Base-by-base conservation (phyloP, 495 filamentous ascomycete genomes). In the Schizothecium vesticola region DNA sequence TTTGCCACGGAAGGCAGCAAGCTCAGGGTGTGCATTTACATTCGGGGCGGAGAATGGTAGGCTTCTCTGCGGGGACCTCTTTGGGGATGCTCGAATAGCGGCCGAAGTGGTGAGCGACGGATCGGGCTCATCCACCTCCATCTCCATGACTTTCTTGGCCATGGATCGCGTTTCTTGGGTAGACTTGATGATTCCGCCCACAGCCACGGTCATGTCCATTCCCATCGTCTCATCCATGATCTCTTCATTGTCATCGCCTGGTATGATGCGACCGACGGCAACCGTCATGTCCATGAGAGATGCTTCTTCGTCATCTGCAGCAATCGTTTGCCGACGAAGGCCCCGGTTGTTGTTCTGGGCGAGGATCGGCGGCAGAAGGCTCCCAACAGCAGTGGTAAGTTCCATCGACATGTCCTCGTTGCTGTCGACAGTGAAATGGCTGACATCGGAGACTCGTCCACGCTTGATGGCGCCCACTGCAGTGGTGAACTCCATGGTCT, bases 371-470 rank as follows among this genome's bases (percentile, higher is more conserved):
- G 69, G 67, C 33, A 91, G 71, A 29, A 93, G 81, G 61, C 86
- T 87, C 9, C 91, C 91, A 66, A 94, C 79, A 0, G 87, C 89
- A 51, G 87, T 86, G 0, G 91, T 96, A 63, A 94, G 85, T 67
- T 93, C 92, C 91, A 93, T 93, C 2, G 90, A 90, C 82, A 94
- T 86, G 62, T 90, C 90, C 56, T 92, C 89, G 63, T 90, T 80
- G 56, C 76, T 73, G 24, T 80, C 78, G 2, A 63, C 68, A 3
- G 80, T 77, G 16, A 72, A 33, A n/a, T 69, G 75, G 66, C 69
- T 71, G 9, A 66, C 76, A 16, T 73, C 70, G 1, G 64, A 73
- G n/a, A 69, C 31, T 19, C 67, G 68, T 33, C 69, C 64, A 56
- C 75, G 73, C 61, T 68, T 75, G 63, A 90, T 92, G 25, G 87